A percentile compares a stretch with the other conserved stretches of the same genome.
phyloP scores from a whole-genome alignment of 345 rosid genomes.

The Salix arbutifolia region DNA sequence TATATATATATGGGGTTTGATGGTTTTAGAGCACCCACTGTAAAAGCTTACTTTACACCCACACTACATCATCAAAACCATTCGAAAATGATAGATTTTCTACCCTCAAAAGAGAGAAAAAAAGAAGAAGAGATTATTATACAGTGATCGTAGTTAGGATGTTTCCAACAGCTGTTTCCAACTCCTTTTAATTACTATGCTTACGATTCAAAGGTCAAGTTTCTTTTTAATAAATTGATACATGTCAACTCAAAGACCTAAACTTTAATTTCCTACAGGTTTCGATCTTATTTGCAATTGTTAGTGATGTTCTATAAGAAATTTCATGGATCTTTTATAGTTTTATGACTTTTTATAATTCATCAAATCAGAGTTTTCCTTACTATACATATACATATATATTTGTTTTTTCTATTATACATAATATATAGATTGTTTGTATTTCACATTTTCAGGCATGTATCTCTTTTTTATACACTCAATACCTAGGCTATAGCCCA shows the following conservation, averaged over 20 bases:
- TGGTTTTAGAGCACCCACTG: background rate
- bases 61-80: background rate
- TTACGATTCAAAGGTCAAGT: background rate
- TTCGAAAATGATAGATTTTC: background rate
- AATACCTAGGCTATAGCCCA: too few species aligned
- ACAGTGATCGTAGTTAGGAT: background rate
- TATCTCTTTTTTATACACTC: too few species aligned
- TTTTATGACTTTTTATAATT: too few species aligned
- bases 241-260: too few species aligned
- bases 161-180: background rate
- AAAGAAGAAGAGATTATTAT: background rate
- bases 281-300: background rate
- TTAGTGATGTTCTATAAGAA: background rate
- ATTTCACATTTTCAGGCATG: too few species aligned
- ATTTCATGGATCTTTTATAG: too few species aligned
- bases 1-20: background rate
- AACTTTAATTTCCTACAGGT: too few species aligned
- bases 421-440: too few species aligned
- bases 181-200: background rate
- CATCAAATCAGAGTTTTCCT: too few species aligned
- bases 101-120: background rate
- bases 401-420: too few species aligned
- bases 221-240: too few species aligned
- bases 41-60: background rate
- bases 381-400: too few species aligned